Base-by-base conservation (phyloP, 2,329 filamentous ascomycete genomes). In the Monosporascus cannonballus region DNA sequence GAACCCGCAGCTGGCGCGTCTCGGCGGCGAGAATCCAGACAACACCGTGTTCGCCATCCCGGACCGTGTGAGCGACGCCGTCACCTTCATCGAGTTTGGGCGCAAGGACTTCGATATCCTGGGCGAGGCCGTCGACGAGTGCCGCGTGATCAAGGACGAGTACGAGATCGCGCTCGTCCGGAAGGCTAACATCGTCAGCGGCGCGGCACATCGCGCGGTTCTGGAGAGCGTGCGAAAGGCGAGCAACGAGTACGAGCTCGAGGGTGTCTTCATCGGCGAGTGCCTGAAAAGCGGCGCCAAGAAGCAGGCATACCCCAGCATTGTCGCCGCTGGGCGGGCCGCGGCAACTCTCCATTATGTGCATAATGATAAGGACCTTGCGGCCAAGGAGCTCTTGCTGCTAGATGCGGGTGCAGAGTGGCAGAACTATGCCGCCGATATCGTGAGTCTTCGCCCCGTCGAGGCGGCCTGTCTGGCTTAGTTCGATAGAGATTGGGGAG, bases 271-370 rank as follows among this genome's bases (percentile, higher is more conserved):
- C 67, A 70, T 95, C 11, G 84, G 89, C 66, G 78, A 79, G 30
- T 95, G 89, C 67, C 81, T 94, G 54, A 80, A 85, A 49, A 78
- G 86, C 55, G 89, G 88, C 24, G 87, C 87, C 50, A 86, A 85
- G 66, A 84, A 94, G 62, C 90, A 95, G 75, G 86, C 93, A 1
- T 97, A 97, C 71, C 83, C 88, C 59, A 86, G 87, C 55, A 96
- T 97, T 63, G 84, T 94, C 18, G 93, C 90, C 0, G 82, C 83
- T 36, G 93, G 93, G 11, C 79, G 84, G 5, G 86, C 89, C 17
- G 92, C 88, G 0, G 89, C 91, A 5, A 94, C 90, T 1, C 78
- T 96, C 36, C 93, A 96, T 72, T 96, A 96, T 63, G 83, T 90
- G 24, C 82, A 86, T 64, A 96, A 96, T 68, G 77, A 91, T 58